Evolutionary conservation across 2,329 filamentous ascomycete species (phyloP).

Genomic region (Talaromyces pinophilus): DNA sequence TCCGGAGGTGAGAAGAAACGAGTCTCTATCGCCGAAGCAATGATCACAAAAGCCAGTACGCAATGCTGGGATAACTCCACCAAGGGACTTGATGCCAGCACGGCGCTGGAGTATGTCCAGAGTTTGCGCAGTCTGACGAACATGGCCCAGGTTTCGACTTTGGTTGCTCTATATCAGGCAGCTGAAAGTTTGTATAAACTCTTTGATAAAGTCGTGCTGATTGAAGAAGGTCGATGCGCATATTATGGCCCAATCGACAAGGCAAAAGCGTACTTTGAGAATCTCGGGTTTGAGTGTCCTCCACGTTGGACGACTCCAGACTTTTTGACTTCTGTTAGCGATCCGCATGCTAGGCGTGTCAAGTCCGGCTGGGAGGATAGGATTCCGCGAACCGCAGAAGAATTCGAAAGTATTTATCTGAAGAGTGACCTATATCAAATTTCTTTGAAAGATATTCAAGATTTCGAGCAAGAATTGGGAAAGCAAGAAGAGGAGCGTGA

Average conservation of each 20-base stretch:
- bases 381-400: slow-evolving; percentile 56
- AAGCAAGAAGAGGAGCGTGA: slow-evolving; percentile 45
- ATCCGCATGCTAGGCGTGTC: slow-evolving; percentile 59
- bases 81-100: slow-evolving; percentile 70
- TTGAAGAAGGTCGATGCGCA: slow-evolving; percentile 69
- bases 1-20: slow-evolving; percentile 74
- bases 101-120: slow-evolving; percentile 71
- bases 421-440: slow-evolving; percentile 49
- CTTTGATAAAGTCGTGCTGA: slow-evolving; percentile 68
- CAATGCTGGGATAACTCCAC: slow-evolving; percentile 80
- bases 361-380: slow-evolving; percentile 59
- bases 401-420: slow-evolving; percentile 57
- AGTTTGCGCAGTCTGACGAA: slow-evolving; percentile 66
- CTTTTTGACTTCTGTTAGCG: slow-evolving; percentile 75
- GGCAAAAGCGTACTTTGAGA: slow-evolving; percentile 68
- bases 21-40: slow-evolving; percentile 78
- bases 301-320: slow-evolving; percentile 72
- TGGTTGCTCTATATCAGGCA: slow-evolving; percentile 73
- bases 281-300: slow-evolving; percentile 72
- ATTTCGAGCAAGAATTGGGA: slow-evolving; percentile 55
- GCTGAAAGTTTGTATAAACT: slow-evolving; percentile 53
- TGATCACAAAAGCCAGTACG: slow-evolving; percentile 63
- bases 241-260: slow-evolving; percentile 67
- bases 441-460: slow-evolving; percentile 52
- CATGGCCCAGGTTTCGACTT: slow-evolving; percentile 61